Evolutionary conservation across 2,329 filamentous ascomycete genomes (phyloP), one percentile per base, ranked within the genome.

Genomic region (Chrysosporium keratinophilum): DNA sequence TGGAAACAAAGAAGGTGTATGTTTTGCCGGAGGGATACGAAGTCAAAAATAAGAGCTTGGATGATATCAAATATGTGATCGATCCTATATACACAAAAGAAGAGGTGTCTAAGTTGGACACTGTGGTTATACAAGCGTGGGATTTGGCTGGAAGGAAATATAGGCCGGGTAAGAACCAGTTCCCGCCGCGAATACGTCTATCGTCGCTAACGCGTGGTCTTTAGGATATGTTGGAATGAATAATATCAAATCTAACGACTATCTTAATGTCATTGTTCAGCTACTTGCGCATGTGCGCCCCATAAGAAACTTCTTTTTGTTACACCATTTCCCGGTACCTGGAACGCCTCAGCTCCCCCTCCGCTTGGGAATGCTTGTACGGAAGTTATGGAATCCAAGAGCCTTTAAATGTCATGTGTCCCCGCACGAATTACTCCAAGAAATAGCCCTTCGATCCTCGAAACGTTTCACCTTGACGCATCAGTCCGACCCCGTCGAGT

Each of bases 171-270:
- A 63, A 61, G 62, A 11, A n/a, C 39, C 23, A 14, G 34, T 17
- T 35, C 17, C 37, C 31, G 31, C 23, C 55, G 35, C 45, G 23
- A 43, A 14, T 14, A 14, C 17, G n/a, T 10, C 31, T 23, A 11
- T 34, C 11, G 35, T 50, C 44, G 28, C 47, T 56, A 31, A 45
- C 31, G 37, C 20, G 17, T 53, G 44, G 31, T 54, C n/a, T 48
- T 20, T 52, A 74, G 73, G 93, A 5, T 98, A 90, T 67, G 88
- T 98, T 57, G 93, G 93, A 60, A 94, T 98, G 87, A 98, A 98
- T 78, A 98, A 98, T 72, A 96, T 98, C 77, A 98, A 98, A 71
- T 88, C 93, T 55, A 98, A 98, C 72, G 93, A 98, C 74, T 98
- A 98, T 73, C 79, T 97, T 65, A 98, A 98, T 67, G 91, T 95